Base-by-base conservation (phyloP, 805 yeast genomes). In the Ogataea wickerhamii region DNA sequence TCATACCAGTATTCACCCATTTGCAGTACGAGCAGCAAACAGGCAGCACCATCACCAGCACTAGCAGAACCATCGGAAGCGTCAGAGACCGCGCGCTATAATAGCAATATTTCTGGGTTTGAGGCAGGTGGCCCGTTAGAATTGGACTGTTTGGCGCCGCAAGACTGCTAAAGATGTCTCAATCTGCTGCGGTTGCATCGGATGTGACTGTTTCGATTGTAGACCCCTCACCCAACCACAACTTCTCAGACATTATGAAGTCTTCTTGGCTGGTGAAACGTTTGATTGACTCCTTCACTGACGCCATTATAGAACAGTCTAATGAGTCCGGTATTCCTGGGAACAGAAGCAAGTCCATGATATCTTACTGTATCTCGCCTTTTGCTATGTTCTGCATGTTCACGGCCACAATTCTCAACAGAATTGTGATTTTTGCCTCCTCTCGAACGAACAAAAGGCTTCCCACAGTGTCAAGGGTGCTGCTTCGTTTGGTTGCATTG, bases 341-440 rank as follows among this genome's bases (percentile, higher is more conserved):
- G 14, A 47, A 70, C 50, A 46, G 63, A 28, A 40, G 53, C 28
- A 55, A 70, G 57, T 65, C 74, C 46, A 65, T 78, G 72, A 53
- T 71, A 34, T 61, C 67, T 18, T 76, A 73, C 47, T 66, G 76
- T 44, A 55, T 71, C 12, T 68, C 76, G 10, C 71, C 72, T 0
- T 76, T 70, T 51, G 74, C 80, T 2, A 55, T 70, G 18, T 62
- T 67, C 20, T 78, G 83, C 55, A 74, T 78, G 70, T 52, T 73
- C 6, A 74, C 78, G 45, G 84, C 82, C 1, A 60, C 80, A 4
- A 48, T 78, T 3, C 59, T 80, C 43, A 80, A 80, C 55, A 61
- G 86, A 45, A 71, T 81, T 4, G 64, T 70, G 16, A 73, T 75
- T 3, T 76, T 79, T 68, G 79, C 84, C 2, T 64, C 80, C 0